phyloP scores from a whole-genome alignment of 441 rosid species.

The Adansonia madagascariensis region DNA sequence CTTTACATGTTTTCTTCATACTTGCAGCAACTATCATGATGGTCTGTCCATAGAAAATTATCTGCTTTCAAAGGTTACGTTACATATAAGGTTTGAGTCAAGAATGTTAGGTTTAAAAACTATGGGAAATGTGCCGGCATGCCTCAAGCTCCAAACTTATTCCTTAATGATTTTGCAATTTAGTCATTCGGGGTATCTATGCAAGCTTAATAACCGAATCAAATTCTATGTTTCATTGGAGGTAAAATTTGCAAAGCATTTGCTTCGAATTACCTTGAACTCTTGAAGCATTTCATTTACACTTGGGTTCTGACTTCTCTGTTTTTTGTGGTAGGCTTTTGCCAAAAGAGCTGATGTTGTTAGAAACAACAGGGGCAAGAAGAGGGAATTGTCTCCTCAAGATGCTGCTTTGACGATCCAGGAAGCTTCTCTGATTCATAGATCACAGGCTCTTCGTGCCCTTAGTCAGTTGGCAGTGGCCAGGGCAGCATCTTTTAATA shows the following conservation, averaged over 20 bases:
- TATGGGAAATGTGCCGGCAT: background rate
- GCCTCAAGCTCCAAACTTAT: background rate
- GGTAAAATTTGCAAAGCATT: too few species aligned
- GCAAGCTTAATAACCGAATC: background rate
- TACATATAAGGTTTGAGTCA: too few species aligned
- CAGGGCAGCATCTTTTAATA: constrained; percentile 70
- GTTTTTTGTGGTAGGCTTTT: constrained; percentile 61
- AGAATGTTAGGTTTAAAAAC: too few species aligned
- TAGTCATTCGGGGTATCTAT: constrained; percentile 12
- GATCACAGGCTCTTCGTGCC: constrained; percentile 83
- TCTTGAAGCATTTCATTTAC: background rate
- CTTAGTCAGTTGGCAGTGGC: constrained; percentile 89
- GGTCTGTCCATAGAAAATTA: background rate
- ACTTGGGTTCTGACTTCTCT: constrained; percentile 8
- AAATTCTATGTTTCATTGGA: background rate
- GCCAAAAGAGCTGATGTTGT: constrained; percentile 61
- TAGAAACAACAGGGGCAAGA: constrained; percentile 67
- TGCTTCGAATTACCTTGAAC: too few species aligned
- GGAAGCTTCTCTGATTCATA: constrained; percentile 72
- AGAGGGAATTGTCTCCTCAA: constrained; percentile 67
- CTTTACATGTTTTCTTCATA: background rate
- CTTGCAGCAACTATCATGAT: too few species aligned
- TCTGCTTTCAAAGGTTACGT: too few species aligned
- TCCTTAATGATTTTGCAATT: background rate
- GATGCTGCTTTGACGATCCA: constrained; percentile 85